Conservation (phyloP, 176 grass and related monocot genomes). For the Oryza brachyantha region DNA sequence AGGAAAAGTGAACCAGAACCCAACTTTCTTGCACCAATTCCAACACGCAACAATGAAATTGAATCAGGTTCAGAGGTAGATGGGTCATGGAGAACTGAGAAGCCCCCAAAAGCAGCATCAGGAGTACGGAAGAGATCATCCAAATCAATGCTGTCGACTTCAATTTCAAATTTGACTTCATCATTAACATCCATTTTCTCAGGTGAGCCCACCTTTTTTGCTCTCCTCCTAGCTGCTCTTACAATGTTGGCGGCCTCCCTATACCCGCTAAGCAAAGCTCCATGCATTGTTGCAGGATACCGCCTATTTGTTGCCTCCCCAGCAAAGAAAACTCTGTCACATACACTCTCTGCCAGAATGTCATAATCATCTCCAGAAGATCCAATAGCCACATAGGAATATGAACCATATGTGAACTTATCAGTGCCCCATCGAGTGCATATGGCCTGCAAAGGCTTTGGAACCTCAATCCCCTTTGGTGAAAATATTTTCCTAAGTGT, state of each 20-base stretch:
- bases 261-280: constrained; percentile 92
- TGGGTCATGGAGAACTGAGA: constrained; percentile 75
- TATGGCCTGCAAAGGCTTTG: constrained; percentile 82
- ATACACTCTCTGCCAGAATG: constrained; percentile 83
- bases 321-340: constrained; percentile 87
- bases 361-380: constrained; percentile 97
- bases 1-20: constrained; percentile 66
- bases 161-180: constrained; percentile 35
- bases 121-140: constrained; percentile 59
- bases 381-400: constrained; percentile 84
- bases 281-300: constrained; percentile 98
- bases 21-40: constrained; percentile 56
- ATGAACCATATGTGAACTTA: constrained; percentile 85
- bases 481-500: constrained; percentile 78
- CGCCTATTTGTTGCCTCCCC: constrained; percentile 93
- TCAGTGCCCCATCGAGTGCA: constrained; percentile 93
- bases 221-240: constrained; percentile 65
- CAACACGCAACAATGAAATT: constrained; percentile 60
- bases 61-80: constrained; percentile 49
- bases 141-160: constrained; percentile 47
- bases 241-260: constrained; percentile 92
- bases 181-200: constrained; percentile 40
- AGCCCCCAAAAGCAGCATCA: constrained; percentile 59
- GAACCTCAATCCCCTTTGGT: constrained; percentile 85
- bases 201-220: constrained; percentile 24